A percentile compares a stretch with the other conserved stretches of the same genome.
Evolutionary conservation across 1,139 yeast species (phyloP).

Genomic region (Debaryomyces coudertii): DNA sequence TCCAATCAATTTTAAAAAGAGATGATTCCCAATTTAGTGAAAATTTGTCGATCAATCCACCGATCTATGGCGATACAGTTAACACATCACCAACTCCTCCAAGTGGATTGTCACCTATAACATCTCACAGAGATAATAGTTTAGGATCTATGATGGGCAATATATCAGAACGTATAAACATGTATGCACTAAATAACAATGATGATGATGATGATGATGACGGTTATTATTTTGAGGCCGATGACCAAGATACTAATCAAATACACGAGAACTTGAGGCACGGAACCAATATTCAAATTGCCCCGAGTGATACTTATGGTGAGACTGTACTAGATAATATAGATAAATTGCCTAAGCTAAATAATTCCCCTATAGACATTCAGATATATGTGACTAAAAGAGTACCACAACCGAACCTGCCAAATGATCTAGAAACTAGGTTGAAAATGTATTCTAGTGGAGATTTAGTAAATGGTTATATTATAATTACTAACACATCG

Average conservation of each 20-base stretch:
- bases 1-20: slow-evolving; percentile 55
- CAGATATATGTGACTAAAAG: slow-evolving; percentile 48
- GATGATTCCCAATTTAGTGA: slow-evolving; percentile 48
- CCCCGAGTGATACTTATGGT: slow-evolving; percentile 38
- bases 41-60: slow-evolving; percentile 40
- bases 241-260: slow-evolving; percentile 20
- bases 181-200: slow-evolving; percentile 18
- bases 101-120: slow-evolving; percentile 19
- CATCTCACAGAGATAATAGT: slow-evolving; percentile 9
- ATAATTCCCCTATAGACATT: slow-evolving; percentile 44
- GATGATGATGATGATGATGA: slow-evolving; percentile 26
- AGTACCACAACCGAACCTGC: slow-evolving; percentile 40
- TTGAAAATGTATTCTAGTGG: slow-evolving; percentile 50
- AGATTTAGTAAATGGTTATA: slow-evolving; percentile 42
- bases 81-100: slow-evolving; percentile 32
- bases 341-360: slow-evolving; percentile 40
- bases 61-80: slow-evolving; percentile 41
- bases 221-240: slow-evolving; percentile 28
- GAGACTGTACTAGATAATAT: slow-evolving; percentile 50
- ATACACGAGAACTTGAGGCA: background rate
- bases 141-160: slow-evolving; percentile 19
- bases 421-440: slow-evolving; percentile 44
- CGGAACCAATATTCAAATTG: slow-evolving; percentile 11
- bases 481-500: slow-evolving; percentile 42
- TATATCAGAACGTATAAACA: slow-evolving; percentile 22